phyloP scores from a whole-genome alignment of 2,329 filamentous ascomycete genomes.

The Colletotrichum coccodes region DNA sequence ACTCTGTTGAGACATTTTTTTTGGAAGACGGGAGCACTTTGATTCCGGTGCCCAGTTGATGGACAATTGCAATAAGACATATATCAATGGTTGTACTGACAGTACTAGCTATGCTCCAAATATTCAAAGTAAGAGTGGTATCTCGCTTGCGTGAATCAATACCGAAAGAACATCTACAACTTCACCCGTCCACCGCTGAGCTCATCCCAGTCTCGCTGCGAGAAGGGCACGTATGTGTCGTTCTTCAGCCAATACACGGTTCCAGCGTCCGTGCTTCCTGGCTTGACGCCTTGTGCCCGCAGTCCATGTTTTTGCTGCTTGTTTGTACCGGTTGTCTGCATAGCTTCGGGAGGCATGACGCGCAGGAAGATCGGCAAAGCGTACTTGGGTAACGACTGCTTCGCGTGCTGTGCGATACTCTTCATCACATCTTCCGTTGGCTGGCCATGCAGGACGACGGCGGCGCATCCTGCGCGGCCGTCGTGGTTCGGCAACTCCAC shows the following conservation, averaged over 20 bases:
- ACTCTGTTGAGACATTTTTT: no score
- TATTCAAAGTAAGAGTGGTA: slow-evolving; percentile 15
- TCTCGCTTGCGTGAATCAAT: slow-evolving; percentile 21
- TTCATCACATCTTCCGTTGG: slow-evolving; percentile 57
- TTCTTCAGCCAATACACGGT: slow-evolving; percentile 73
- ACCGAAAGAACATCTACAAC: slow-evolving; percentile 56
- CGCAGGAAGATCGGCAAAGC: slow-evolving; percentile 84
- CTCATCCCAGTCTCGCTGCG: slow-evolving; percentile 72
- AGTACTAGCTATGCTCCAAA: not conserved
- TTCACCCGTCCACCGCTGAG: slow-evolving; percentile 76
- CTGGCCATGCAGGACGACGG: slow-evolving; percentile 66
- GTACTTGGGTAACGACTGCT: slow-evolving; percentile 72
- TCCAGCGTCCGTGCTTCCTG: slow-evolving; percentile 60
- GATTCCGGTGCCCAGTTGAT: no score
- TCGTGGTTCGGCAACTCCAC: slow-evolving; percentile 84
- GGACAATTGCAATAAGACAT: not conserved
- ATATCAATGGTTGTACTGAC: not conserved
- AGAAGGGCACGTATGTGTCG: slow-evolving; percentile 76
- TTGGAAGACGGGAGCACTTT: not conserved
- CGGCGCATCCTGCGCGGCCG: slow-evolving; percentile 84
- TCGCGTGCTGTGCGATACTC: slow-evolving; percentile 70
- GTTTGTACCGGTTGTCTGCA: slow-evolving; percentile 82
- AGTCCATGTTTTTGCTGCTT: slow-evolving; percentile 87
- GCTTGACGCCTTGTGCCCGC: slow-evolving; percentile 79
- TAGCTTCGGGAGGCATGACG: slow-evolving; percentile 64